phyloP scores from a whole-genome alignment of 768 basidiomycete genomes.

The Brasilioporus rufonigricans region DNA sequence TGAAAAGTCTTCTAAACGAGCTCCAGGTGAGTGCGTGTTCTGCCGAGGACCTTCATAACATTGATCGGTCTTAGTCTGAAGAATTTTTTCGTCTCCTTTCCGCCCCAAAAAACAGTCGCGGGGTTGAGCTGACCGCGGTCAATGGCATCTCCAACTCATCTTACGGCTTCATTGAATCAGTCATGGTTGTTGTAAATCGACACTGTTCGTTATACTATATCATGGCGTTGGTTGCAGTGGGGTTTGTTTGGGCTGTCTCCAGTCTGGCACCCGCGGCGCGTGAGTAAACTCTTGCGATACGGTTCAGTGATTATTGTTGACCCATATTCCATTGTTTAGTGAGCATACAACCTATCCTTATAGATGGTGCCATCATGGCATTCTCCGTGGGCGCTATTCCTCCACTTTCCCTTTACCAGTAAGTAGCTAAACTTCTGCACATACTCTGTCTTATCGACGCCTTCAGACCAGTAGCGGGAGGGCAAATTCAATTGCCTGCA shows the following conservation, averaged over 20 bases:
- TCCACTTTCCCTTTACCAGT: conserved; percentile 3
- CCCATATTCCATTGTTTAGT: not conserved
- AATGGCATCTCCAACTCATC: conserved; percentile 17
- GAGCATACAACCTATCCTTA: conserved; percentile 11
- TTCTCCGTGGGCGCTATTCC: conserved; percentile 16
- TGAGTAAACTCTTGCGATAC: too few species aligned
- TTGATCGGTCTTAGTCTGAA: conserved; percentile 10
- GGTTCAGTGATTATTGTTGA: not conserved
- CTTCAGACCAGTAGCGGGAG: conserved; percentile 9
- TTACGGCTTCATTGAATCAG: conserved; percentile 4
- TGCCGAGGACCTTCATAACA: not conserved
- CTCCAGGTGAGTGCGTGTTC: conserved; percentile 4
- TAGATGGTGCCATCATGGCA: conserved; percentile 13
- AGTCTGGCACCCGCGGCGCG: conserved; percentile 8
- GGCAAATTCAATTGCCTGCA: not conserved
- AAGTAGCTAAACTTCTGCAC: not conserved
- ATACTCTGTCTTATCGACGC: not conserved
- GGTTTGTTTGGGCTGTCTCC: conserved; percentile 9
- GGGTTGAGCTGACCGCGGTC: conserved; percentile 5
- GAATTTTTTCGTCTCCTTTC: conserved; percentile 20
- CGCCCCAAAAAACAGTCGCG: not conserved
- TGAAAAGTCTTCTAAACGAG: conserved; percentile 10
- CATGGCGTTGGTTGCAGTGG: conserved; percentile 3
- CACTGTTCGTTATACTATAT: conserved; percentile 9
- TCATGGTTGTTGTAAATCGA: not conserved